These are phyloP conservation scores for Colletotrichum navitas DNA, from an alignment of 2,329 filamentous ascomycete genomes.

Conservation along the genomic window DNA sequence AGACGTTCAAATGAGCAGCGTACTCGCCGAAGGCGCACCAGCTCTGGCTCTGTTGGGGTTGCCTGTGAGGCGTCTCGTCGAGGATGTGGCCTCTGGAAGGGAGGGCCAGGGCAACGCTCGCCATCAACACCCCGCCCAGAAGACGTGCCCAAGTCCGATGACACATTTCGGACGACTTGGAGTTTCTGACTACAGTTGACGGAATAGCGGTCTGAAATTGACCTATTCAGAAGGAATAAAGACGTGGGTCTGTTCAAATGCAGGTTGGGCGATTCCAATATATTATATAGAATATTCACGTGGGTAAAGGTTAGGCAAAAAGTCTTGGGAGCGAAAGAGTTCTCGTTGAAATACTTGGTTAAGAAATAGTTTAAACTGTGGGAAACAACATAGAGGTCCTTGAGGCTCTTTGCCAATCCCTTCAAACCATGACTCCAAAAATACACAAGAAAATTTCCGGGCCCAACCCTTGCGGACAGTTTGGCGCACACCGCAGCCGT, in stretches of 20 bases:
- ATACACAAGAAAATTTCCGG: neutral
- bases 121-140: neutral
- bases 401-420: neutral
- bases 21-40: neutral
- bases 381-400: neutral
- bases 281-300: neutral
- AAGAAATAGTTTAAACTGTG: neutral
- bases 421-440: neutral
- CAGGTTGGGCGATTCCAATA: neutral
- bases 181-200: neutral
- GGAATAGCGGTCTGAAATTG: neutral
- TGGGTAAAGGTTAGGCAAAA: neutral
- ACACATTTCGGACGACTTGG: neutral
- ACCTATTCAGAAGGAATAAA: neutral
- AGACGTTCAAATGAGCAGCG: neutral
- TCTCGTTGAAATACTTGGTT: neutral
- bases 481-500: neutral
- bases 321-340: neutral
- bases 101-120: neutral
- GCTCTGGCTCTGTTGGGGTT: neutral
- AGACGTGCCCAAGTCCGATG: neutral
- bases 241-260: neutral
- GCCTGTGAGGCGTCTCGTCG: no score
- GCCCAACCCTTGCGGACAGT: slow-evolving; percentile 3
- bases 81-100: neutral